Evolutionary conservation across 805 yeast species (phyloP), one percentile per base, ranked within the genome.

Genomic region (Metschnikowia hibisci): DNA sequence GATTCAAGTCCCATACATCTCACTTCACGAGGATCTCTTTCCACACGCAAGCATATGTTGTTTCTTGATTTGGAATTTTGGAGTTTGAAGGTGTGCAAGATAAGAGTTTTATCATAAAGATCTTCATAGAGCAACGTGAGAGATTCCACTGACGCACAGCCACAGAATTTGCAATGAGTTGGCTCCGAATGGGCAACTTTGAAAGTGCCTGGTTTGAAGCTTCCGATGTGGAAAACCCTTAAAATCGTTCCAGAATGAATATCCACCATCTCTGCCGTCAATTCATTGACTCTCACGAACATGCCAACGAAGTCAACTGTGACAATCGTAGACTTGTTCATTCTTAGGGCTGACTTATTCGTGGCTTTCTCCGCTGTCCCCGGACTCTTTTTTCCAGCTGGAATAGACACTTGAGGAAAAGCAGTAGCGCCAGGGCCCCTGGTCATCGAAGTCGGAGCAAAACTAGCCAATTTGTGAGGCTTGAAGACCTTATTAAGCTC

Each of bases 21-120:
- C 30, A 87, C 86, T 64, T 88, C 96, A 55, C 95, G 76, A 2
- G 91, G 87, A 63, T 88, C 96, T 76, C 96, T 83, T 63, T 88
- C 96, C 31, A 86, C 95, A 62, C 96, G 78, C 43, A 88, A 64
- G 61, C 96, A 88, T 32, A 88, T 88, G 52, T 78, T 82, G 44
- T 79, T 84, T 55, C 85, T 84, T 8, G 95, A 88, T 44, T 82
- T 72, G 56, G 84, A 84, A 28, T 50, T 53, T 46, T 82, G 86
- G 35, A 82, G 78, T 34, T 77, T 77, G 55, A 80, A 82, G 0
- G 93, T 82, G 55, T 87, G 96, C 66, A 86, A 66, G 6, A 84
- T 80, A 40, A 86, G 61, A 7, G 79, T 75, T 4, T 73, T 73
- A 3, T 73, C 67, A 44, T 78, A 82, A 20, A 61, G 57, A 48